Conservation (phyloP, 768 basidiomycete species). For the Pisolithus tinctorius region DNA sequence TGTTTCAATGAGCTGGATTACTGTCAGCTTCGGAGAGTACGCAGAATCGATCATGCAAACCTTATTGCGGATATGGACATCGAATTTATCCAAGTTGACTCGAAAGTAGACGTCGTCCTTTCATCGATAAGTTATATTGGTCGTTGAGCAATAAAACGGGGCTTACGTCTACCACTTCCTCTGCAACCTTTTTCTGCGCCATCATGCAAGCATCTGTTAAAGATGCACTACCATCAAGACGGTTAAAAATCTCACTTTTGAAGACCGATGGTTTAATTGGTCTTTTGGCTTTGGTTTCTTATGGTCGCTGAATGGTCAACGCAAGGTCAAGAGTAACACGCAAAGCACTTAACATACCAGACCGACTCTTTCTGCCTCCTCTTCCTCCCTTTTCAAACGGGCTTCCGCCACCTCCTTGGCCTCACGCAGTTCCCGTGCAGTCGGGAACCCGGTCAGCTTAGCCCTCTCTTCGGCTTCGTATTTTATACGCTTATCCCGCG, state of each 20-base stretch:
- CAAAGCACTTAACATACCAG: slow-evolving; percentile 43
- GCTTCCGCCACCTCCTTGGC: slow-evolving; percentile 61
- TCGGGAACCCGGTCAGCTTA: slow-evolving; percentile 70
- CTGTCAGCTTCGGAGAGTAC: slow-evolving; percentile 7
- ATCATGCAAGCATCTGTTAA: slow-evolving; percentile 7
- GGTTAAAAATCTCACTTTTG: slow-evolving; percentile 40
- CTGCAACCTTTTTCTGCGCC: slow-evolving; percentile 40
- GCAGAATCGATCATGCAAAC: slow-evolving; percentile 33
- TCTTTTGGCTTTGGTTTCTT: slow-evolving; percentile 64
- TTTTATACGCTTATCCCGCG: slow-evolving; percentile 70
- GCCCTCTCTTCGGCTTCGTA: slow-evolving; percentile 76
- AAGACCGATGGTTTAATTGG: slow-evolving; percentile 32
- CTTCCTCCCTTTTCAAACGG: slow-evolving; percentile 62
- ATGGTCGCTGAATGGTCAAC: slow-evolving; percentile 16
- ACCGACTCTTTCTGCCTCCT: slow-evolving; percentile 66
- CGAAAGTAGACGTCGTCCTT: slow-evolving; percentile 75
- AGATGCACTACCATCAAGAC: not conserved
- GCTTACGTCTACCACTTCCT: slow-evolving; percentile 63
- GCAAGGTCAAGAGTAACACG: not conserved
- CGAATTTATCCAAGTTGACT: slow-evolving; percentile 85
- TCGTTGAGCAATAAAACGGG: not conserved
- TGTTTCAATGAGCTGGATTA: slow-evolving; percentile 61
- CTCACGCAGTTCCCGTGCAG: slow-evolving; percentile 70
- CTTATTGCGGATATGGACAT: slow-evolving; percentile 80
- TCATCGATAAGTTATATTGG: not conserved